These are phyloP conservation scores for Eleusine coracana DNA, from an alignment of 176 grass and related monocot genomes.

Conservation along the genomic window DNA sequence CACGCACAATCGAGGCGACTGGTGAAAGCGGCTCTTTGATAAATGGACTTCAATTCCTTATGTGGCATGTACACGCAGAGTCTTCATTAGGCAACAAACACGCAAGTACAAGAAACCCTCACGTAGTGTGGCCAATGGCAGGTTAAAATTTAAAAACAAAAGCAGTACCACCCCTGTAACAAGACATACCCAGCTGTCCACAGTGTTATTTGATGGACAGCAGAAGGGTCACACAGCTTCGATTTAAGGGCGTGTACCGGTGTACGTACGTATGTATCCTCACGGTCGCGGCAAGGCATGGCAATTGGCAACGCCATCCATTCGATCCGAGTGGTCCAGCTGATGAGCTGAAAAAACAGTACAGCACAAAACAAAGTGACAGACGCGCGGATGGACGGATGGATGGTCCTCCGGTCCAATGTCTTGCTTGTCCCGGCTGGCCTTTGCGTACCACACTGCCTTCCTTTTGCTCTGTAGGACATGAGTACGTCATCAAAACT, in stretches of 20 bases:
- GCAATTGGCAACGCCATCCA: background rate
- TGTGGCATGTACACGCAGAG: background rate
- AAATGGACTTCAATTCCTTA: background rate
- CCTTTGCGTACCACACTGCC: background rate
- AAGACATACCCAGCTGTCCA: background rate
- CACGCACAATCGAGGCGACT: background rate
- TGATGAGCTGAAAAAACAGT: background rate
- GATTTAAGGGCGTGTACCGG: background rate
- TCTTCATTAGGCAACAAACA: background rate
- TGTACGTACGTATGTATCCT: background rate
- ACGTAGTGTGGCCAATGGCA: too few relatives aligned
- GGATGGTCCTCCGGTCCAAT: background rate
- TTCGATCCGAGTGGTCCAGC: background rate
- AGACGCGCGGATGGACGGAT: background rate
- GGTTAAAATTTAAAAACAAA: too few relatives aligned
- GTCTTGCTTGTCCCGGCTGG: background rate
- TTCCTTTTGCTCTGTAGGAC: background rate
- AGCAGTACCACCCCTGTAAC: background rate
- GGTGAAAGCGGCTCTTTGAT: background rate
- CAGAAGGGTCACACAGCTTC: background rate
- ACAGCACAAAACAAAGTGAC: background rate
- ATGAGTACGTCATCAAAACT: background rate
- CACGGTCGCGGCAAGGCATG: background rate
- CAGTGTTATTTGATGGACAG: background rate
- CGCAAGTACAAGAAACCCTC: background rate